Evolutionary conservation across 495 filamentous ascomycete genomes (phyloP).

Genomic region (Aspergillus coremiiformis): DNA sequence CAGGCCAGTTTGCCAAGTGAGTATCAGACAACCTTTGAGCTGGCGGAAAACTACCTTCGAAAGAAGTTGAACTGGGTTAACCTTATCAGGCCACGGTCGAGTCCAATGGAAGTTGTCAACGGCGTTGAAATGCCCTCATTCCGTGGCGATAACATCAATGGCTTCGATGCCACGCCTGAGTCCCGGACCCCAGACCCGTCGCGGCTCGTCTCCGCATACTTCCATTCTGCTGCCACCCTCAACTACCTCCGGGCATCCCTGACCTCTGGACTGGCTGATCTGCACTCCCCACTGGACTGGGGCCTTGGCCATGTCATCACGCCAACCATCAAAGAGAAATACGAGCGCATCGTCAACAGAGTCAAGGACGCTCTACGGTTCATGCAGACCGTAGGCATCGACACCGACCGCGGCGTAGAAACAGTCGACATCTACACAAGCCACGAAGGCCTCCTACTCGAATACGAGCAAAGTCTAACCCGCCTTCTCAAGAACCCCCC

Average conservation of each 20-base stretch:
- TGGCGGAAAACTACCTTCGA: not conserved
- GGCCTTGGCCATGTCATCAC: slow-evolving; percentile 87
- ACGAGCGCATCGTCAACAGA: slow-evolving; percentile 71
- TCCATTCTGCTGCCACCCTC: slow-evolving; percentile 86
- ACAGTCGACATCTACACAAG: slow-evolving; percentile 95
- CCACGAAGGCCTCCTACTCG: slow-evolving; percentile 88
- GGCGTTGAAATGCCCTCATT: slow-evolving; percentile 82
- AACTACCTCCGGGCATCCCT: slow-evolving; percentile 85
- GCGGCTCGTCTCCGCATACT: slow-evolving; percentile 84
- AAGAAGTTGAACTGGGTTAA: slow-evolving; percentile 2
- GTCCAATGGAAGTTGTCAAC: slow-evolving; percentile 72
- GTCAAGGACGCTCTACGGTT: slow-evolving; percentile 89
- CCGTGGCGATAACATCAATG: slow-evolving; percentile 92
- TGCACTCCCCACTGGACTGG: slow-evolving; percentile 93
- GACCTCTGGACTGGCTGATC: slow-evolving; percentile 81
- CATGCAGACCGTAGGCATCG: slow-evolving; percentile 91
- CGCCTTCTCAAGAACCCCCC: slow-evolving; percentile 62
- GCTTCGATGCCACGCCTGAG: slow-evolving; percentile 53
- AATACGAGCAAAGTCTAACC: slow-evolving; percentile 87
- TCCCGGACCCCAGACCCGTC: slow-evolving; percentile 73
- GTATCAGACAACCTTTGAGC: not conserved
- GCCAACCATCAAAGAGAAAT: slow-evolving; percentile 71
- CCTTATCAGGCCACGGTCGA: slow-evolving; percentile 60
- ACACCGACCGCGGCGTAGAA: slow-evolving; percentile 71
- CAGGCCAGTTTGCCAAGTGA: slow-evolving; percentile 88